Base-by-base conservation (phyloP, 2,329 filamentous ascomycete species). In the Fusarium pseudograminearum region DNA sequence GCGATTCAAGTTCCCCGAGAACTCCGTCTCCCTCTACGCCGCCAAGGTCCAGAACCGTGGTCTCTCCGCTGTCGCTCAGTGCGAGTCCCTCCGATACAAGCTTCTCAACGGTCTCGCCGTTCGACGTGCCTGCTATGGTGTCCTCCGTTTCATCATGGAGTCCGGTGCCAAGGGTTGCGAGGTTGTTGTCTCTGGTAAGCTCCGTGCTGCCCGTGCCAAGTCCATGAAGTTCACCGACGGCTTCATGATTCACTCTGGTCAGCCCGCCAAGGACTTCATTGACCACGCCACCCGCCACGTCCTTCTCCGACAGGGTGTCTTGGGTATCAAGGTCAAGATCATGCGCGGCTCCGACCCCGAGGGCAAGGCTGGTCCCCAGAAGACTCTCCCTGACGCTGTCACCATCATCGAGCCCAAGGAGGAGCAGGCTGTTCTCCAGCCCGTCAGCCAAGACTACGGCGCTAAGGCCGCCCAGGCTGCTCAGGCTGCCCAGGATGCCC, bases 321-420 rank as follows among this genome's bases (percentile, higher is more conserved):
- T 99, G 76, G 96, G 96, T 87, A 99, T 99, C 89, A 99, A 99
- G 91, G 96, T 99, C 86, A 99, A 99, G 94, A 99, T 99, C 88
- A 99, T 99, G 96, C 94, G 97, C 84, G 96, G 96, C 82, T 96
- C 93, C 78, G 96, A 99, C 88, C 96, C 96, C 83, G 94, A 98
- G 87, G 96, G 96, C 91, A 99, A 99, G 91, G 90, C 93, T 80
- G 94, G 96, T 77, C 94, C 95, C 79, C 93, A 94, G 86, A 98
- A 98, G 91, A 91, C 94, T 76, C 93, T 99, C 74, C 96, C 96
- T 77, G 96, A 99, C 84, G 93, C 94, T 83, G 96, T 99, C 84
- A 98, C 95, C 83, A 96, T 99, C 86, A 97, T 98, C 85, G 96
- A 99, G 89, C 97, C 96, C 86, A 99, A 99, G 93, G 96, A 99